phyloP scores from a whole-genome alignment of 2,329 filamentous ascomycete species.

The Colletotrichum sp. region DNA sequence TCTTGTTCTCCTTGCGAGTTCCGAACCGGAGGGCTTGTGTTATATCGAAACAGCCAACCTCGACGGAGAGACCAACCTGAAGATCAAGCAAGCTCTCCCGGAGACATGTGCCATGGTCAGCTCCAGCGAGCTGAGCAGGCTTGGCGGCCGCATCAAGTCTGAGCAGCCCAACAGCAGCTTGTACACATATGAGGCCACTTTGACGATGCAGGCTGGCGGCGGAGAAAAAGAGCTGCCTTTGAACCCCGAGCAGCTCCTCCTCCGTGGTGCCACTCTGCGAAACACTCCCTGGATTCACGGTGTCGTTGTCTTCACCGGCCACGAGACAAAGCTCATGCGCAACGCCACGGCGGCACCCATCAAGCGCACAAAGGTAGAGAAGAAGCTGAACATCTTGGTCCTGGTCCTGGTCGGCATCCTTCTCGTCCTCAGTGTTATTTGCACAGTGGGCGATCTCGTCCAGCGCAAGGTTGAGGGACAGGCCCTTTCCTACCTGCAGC shows the following conservation, averaged over 20 bases:
- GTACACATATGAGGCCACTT: conserved; percentile 96
- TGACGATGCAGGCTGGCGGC: conserved; percentile 89
- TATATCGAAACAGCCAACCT: conserved; percentile 99
- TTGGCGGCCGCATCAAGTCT: conserved; percentile 87
- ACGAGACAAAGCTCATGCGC: conserved; percentile 98
- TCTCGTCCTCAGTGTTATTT: conserved; percentile 83
- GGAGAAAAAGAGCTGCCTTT: conserved; percentile 92
- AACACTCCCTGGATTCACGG: conserved; percentile 99
- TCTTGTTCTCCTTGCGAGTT: conserved; percentile 88
- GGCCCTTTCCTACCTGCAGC: conserved; percentile 75
- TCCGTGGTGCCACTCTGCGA: conserved; percentile 90
- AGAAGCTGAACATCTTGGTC: conserved; percentile 92
- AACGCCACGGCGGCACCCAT: conserved; percentile 97
- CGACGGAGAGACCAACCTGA: conserved; percentile 96
- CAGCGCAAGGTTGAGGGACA: conserved; percentile 68
- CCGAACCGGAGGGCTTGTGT: conserved; percentile 95
- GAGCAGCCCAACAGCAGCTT: conserved; percentile 98
- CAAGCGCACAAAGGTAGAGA: conserved; percentile 95
- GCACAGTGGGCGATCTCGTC: conserved; percentile 88
- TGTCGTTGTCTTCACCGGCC: conserved; percentile 94
- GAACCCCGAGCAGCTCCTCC: conserved; percentile 88
- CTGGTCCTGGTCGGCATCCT: conserved; percentile 87
- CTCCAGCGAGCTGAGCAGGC: conserved; percentile 80
- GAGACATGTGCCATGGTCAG: conserved; percentile 91
- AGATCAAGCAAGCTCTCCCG: conserved; percentile 96